Evolutionary conservation across 495 filamentous ascomycete species (phyloP), one percentile per base, ranked within the genome.

Genomic region (Penicillium paradoxum): DNA sequence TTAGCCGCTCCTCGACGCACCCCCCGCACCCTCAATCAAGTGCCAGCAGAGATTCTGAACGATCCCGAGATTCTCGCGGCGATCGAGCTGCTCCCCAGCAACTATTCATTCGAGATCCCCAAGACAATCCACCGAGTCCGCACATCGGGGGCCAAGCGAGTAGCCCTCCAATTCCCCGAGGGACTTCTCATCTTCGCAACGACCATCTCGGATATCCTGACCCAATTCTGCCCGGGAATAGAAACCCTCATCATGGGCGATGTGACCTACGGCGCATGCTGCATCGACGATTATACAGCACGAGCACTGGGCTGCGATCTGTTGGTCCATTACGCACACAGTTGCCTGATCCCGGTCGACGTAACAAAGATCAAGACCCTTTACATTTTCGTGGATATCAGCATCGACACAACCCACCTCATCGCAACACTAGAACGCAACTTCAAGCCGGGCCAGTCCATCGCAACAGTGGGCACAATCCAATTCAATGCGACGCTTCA

Each of bases 181-280:
- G 93, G 93, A 7, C 82, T 99, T 0, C 83, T 97, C 24, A 79
- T 99, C 21, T 99, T 97, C 67, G 95, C 93, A 24, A 96, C 93
- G 40, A 97, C 93, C 15, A 95, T 99, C 50, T 95, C 95, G 3
- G 93, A 99, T 70, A 99, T 97, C 70, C 75, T 99, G 30, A 90
- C 88, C 10, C 84, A 87, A 56, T 99, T 99, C 75, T 99, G 93
- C 68, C 84, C 90, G 0, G 90, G 88, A 3, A 85, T 83, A 36
- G 86, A 92, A 62, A 97, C 95, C 0, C 74, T 97, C 14, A 97
- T 99, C 67, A 97, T 99, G 93, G 93, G 95, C 45, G 93, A 99
- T 59, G 93, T 99, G 22, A 99, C 93, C 0, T 99, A 99, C 72
- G 93, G 93, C 41, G 93, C 93, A 2, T 99, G 93, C 75, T 99